Evolutionary conservation across 2,329 filamentous ascomycete species (phyloP).

Genomic region (Colletotrichum sp.): DNA sequence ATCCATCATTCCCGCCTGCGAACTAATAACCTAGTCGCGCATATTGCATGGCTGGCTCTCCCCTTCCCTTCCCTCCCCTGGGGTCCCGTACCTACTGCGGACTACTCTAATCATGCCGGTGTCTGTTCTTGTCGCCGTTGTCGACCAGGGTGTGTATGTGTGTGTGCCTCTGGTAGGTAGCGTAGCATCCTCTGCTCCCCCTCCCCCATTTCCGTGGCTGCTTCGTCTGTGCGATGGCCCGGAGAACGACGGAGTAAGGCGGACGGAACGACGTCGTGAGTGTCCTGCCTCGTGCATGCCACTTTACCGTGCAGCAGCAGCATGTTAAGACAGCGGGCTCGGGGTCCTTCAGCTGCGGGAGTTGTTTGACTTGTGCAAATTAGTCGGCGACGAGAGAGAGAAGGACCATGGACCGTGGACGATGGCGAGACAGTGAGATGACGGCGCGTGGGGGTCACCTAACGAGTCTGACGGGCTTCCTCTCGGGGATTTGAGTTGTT

Average conservation of each 20-base stretch:
- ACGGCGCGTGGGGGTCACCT: slow-evolving; percentile 1
- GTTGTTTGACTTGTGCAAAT: neutral
- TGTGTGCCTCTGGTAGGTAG: neutral
- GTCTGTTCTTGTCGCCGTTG: neutral
- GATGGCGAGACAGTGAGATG: neutral
- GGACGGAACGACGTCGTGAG: neutral
- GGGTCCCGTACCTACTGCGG: neutral
- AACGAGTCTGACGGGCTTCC: neutral
- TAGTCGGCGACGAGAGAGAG: neutral
- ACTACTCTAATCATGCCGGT: neutral
- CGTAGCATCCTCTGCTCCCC: neutral
- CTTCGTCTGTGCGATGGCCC: neutral
- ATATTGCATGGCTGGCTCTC: neutral
- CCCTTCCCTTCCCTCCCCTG: neutral
- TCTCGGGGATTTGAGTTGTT: neutral
- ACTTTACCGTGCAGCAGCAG: neutral
- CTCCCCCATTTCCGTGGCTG: neutral
- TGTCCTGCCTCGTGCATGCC: neutral
- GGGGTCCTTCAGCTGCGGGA: neutral
- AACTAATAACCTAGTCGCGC: neutral
- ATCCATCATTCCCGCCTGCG: neutral
- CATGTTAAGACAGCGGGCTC: neutral
- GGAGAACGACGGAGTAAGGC: slow-evolving; percentile 5
- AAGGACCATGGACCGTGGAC: neutral
- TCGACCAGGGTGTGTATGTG: neutral